Base-by-base conservation (phyloP, 73 alveolate species). In the Effrenium voratum region DNA sequence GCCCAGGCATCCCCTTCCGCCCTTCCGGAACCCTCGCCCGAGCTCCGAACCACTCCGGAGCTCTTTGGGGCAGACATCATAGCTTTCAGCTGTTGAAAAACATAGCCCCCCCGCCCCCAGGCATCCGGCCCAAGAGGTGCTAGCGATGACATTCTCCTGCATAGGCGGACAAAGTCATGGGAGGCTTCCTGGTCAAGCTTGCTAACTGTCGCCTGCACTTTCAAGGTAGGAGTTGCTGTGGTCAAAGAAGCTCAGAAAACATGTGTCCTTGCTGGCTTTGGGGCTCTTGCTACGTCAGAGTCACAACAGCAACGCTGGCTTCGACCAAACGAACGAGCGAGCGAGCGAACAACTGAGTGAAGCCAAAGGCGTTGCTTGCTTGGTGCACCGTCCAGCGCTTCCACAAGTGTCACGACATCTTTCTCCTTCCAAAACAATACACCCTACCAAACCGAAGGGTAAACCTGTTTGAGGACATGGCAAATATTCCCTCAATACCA, bases 61-160 rank as follows among this genome's bases (percentile, higher is more conserved):
- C 63, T 19, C 8, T 52, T 19, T 52, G 26, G 63, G 19, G 26
- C 19, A 12, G 8, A 52, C 26, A 52, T n/a, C n/a, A n/a, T n/a
- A n/a, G n/a, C n/a, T n/a, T n/a, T n/a, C n/a, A n/a, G n/a, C n/a
- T n/a, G n/a, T n/a, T n/a, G n/a, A n/a, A n/a, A n/a, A n/a, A n/a
- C n/a, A n/a, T n/a, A n/a, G n/a, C n/a, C n/a, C n/a, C n/a, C n/a
- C n/a, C n/a, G n/a, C n/a, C n/a, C n/a, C n/a, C n/a, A n/a, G n/a
- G n/a, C n/a, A n/a, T n/a, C n/a, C n/a, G 30, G n/a, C 97, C 97
- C 97, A 90, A 13, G 97, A 90, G 6, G 97, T 90, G 47, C 88
- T 66, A 59, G 97, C 97, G 36, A 90, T 90, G 45, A 90, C 97
- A 32, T 90, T 90, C 83, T 90, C 97, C 97, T 90, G 88, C 47